These are phyloP conservation scores for Sporodiniella umbellata DNA, from an alignment of 371 early-diverging fungal genomes.

Conservation along the genomic window DNA sequence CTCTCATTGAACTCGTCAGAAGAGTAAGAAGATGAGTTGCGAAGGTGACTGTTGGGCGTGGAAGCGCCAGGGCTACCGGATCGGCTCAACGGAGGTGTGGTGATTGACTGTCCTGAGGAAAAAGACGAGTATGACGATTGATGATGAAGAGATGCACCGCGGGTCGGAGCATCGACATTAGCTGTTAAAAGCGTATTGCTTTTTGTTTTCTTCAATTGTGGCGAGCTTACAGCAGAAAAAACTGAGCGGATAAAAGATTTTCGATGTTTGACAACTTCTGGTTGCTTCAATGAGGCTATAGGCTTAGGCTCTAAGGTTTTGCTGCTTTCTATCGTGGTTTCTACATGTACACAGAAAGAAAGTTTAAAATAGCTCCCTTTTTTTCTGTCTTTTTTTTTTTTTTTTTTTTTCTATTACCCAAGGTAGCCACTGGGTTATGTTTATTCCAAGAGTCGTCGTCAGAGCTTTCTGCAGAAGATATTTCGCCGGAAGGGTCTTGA, in stretches of 20 bases:
- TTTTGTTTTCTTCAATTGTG: neutral
- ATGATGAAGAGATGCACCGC: neutral
- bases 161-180: neutral
- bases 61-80: neutral
- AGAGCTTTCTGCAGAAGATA: neutral
- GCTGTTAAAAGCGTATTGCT: neutral
- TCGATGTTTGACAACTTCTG: neutral
- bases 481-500: neutral
- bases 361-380: no score
- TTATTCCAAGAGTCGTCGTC: no score
- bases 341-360: no score
- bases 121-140: neutral
- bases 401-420: no score
- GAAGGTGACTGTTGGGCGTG: neutral
- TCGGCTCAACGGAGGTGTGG: neutral
- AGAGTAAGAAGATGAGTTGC: neutral
- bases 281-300: no score
- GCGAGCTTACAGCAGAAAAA: neutral
- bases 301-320: no score
- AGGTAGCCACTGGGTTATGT: no score
- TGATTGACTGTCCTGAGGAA: neutral
- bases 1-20: neutral
- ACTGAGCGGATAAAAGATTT: constrained; percentile 1
- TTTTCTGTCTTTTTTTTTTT: no score
- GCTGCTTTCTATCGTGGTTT: no score